phyloP scores from a whole-genome alignment of 2,329 filamentous ascomycete genomes.

The Trichoderma polysporum region DNA sequence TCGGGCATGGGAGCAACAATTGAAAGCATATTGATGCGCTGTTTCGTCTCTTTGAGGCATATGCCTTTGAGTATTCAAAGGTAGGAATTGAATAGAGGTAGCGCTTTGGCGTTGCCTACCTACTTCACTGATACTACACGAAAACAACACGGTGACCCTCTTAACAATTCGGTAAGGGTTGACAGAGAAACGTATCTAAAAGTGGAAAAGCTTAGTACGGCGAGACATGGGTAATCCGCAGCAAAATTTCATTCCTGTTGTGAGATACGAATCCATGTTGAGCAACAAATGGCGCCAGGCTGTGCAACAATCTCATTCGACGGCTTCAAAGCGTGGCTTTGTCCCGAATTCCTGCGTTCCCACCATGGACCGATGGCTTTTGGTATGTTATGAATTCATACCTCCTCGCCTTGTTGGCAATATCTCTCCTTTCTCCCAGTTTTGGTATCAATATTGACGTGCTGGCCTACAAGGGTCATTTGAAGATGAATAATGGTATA shows the following conservation, averaged over 20 bases:
- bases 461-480: background rate
- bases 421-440: background rate
- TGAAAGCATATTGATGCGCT: background rate
- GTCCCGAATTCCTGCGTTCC: background rate
- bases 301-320: background rate
- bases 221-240: background rate
- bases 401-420: background rate
- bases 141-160: background rate
- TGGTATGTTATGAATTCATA: background rate
- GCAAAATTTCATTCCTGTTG: background rate
- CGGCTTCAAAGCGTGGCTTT: background rate
- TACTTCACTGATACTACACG: background rate
- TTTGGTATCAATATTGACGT: background rate
- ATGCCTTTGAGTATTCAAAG: background rate
- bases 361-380: background rate
- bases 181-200: background rate
- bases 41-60: background rate
- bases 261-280: background rate
- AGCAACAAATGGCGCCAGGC: background rate
- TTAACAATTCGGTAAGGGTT: background rate
- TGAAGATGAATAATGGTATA: no score
- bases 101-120: accelerated
- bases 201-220: background rate
- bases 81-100: background rate
- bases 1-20: background rate